Evolutionary conservation across 2,329 filamentous ascomycete species (phyloP), one percentile per base, ranked within the genome.

Genomic region (Didymella keratinophila): DNA sequence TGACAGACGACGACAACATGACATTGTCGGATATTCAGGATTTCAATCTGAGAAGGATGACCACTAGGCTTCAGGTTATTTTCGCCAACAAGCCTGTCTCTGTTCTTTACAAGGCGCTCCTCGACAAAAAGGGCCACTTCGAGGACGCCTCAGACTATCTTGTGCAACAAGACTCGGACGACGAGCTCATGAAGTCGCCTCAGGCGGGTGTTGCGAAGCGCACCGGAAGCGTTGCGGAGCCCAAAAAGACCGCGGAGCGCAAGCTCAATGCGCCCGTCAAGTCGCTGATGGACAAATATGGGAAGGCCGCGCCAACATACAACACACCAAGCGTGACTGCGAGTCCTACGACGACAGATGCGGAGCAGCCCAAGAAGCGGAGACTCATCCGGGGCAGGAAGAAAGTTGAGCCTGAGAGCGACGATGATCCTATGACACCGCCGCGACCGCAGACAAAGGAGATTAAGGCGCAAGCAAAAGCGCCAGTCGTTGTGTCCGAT

Each of bases 221-320:
- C 25, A 67, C 52, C 34, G 58, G 62, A 9, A 61, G 60, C 28
- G 47, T 43, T 14, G 59, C 61, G 2, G 57, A 63, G 63, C 71
- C 69, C 56, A 85, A 84, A 65, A 76, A 79, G 51, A 77, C 78
- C n/a, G 82, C 82, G 44, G 84, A 83, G 72, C 83, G 85, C 62
- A 78, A 81, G 48, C 79, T 87, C 30, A 84, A 85, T 62, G 80
- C 79, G 11, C 83, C 83, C 6, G 79, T 79, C 14, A 82, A 81
- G 58, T 82, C 78, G 6, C 86, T 91, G 56, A 81, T 84, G 58
- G 82, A 87, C 60, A 87, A 85, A 68, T 88, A 72, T 42, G 71
- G 73, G 18, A 71, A 68, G 36, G 47, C 66, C 23, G 61, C 62
- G n/a, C 64, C 67, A 2, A 57, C 64, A 9, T 61, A 68, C 25